These are phyloP conservation scores for Bryum argenteum DNA, from an alignment of 225 moss, liverwort and hornwort genomes.

Conservation along the genomic window DNA sequence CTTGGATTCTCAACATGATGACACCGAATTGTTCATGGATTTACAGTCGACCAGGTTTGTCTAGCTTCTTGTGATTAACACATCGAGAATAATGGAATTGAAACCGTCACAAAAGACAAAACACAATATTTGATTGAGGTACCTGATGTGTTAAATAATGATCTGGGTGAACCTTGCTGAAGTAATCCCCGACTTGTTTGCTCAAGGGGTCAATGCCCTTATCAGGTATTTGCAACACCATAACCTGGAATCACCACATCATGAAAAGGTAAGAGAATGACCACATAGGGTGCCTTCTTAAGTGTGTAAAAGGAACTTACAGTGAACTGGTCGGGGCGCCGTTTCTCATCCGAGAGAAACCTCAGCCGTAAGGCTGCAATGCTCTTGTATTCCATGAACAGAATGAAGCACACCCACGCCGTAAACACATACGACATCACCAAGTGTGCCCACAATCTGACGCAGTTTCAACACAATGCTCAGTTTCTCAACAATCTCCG, in stretches of 20 bases:
- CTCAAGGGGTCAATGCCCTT: slow-evolving; percentile 39
- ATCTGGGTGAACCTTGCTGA: slow-evolving; percentile 54
- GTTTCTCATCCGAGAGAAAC: slow-evolving; percentile 65
- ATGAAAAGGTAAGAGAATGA: too few species aligned
- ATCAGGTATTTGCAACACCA: slow-evolving; percentile 66
- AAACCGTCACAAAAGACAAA: too few species aligned
- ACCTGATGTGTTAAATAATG: slow-evolving; percentile 70
- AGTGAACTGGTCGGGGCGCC: slow-evolving; percentile 81
- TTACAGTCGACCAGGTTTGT: too few species aligned
- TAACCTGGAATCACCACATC: slow-evolving; percentile 44
- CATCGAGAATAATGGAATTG: too few species aligned
- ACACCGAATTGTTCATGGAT: too few species aligned
- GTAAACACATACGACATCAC: slow-evolving; percentile 79
- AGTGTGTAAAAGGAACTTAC: slow-evolving; percentile 42
- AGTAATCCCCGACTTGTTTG: slow-evolving; percentile 57
- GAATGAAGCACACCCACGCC: slow-evolving; percentile 68
- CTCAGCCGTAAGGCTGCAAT: slow-evolving; percentile 60
- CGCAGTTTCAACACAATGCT: too few species aligned
- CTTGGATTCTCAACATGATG: too few species aligned
- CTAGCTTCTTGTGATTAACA: too few species aligned
- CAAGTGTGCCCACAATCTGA: slow-evolving; percentile 94
- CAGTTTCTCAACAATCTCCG: too few species aligned
- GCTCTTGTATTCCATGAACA: slow-evolving; percentile 61
- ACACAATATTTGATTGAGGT: background rate
- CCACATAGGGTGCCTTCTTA: background rate